These are phyloP conservation scores for Mollisia scopiformis DNA, from an alignment of 2,329 filamentous ascomycete species.

Conservation along the genomic window DNA sequence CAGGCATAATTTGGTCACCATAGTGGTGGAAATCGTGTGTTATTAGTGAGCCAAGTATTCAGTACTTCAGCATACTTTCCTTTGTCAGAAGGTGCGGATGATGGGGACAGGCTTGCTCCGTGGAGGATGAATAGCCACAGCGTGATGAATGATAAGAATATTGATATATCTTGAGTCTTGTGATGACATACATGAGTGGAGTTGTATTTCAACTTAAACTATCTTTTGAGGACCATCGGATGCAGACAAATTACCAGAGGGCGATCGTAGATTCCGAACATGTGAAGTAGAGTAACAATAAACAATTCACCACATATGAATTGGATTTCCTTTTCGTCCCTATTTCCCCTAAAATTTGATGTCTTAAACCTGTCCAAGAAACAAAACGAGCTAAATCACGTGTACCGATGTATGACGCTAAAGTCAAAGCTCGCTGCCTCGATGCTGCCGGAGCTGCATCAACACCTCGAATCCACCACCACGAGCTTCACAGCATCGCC, in stretches of 20 bases:
- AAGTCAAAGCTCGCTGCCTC: constrained; percentile 8
- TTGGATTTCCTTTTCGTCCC: background rate
- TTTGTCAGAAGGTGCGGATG: constrained; percentile 10
- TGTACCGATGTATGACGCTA: constrained; percentile 1
- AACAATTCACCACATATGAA: too few relatives aligned
- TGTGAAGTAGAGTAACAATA: too few relatives aligned
- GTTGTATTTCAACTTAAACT: background rate
- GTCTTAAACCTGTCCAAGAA: background rate
- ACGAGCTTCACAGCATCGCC: constrained; percentile 16
- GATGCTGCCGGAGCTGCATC: too few relatives aligned
- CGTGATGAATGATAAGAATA: constrained; percentile 2
- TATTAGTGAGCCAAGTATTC: constrained; percentile 10
- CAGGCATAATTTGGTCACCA: constrained; percentile 3
- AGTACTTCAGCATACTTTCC: constrained; percentile 17
- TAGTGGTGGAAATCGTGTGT: constrained; percentile 2
- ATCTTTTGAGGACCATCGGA: background rate
- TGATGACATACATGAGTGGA: background rate
- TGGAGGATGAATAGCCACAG: constrained; percentile 22
- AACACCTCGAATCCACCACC: constrained; percentile 2
- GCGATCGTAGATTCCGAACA: too few relatives aligned
- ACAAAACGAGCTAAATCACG: background rate
- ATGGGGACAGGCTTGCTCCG: constrained; percentile 2
- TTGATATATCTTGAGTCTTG: background rate
- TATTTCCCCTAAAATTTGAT: too few relatives aligned
- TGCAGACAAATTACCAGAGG: too few relatives aligned